A percentile compares a stretch with the other conserved stretches of the same genome.
phyloP scores from a whole-genome alignment of 2,329 filamentous ascomycete species.

The Diplodia corticola region DNA sequence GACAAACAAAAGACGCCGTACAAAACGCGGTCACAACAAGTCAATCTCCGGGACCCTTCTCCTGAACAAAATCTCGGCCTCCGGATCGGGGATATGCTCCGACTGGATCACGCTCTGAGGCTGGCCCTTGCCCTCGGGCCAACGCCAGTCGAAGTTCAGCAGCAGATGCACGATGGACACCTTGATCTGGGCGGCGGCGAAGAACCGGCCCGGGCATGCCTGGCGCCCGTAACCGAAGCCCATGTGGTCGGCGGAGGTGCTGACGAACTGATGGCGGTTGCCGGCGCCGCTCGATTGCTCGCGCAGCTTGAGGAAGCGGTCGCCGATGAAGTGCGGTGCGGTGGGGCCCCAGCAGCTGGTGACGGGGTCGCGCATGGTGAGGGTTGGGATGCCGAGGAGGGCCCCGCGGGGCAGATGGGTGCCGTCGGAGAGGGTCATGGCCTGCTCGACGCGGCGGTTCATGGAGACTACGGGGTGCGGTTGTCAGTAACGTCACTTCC shows the following conservation, averaged over 20 bases:
- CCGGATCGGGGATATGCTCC: conserved; percentile 5
- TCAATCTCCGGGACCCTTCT: not conserved
- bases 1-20: not conserved
- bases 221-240: conserved; percentile 14
- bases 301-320: not conserved
- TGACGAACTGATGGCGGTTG: conserved; percentile 2
- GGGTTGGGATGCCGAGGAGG: not conserved
- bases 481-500: not conserved
- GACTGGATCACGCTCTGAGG: conserved; percentile 24
- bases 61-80: not conserved
- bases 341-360: conserved; percentile 23
- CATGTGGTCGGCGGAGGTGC: conserved; percentile 8
- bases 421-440: conserved; percentile 3
- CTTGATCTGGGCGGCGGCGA: conserved; percentile 26
- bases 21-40: not conserved
- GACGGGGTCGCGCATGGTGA: not conserved
- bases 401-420: not conserved
- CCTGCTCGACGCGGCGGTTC: not conserved
- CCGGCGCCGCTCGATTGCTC: not conserved
- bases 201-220: conserved; percentile 26
- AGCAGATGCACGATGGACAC: conserved; percentile 23
- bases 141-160: conserved; percentile 24
- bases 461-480: not conserved
- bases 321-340: not conserved
- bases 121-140: not conserved